Evolutionary conservation across 306 rosid species (phyloP).

Genomic region (Lathyrus sativus): DNA sequence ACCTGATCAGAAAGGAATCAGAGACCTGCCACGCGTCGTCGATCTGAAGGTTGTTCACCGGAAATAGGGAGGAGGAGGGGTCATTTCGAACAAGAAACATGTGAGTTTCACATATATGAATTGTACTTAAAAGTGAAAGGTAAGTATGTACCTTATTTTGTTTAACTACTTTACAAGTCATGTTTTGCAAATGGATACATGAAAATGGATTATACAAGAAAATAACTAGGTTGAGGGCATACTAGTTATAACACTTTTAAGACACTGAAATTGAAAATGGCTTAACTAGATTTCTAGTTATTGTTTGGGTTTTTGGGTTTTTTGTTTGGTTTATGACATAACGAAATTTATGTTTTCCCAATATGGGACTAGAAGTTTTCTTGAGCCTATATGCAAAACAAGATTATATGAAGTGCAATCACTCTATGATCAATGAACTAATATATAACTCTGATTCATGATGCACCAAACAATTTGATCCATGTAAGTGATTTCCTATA

Average conservation of each 20-base stretch:
- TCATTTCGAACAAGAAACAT: conserved; percentile 84
- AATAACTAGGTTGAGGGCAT: conserved; percentile 61
- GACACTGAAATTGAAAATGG: neutral
- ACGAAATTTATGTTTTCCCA: neutral
- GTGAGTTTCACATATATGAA: conserved; percentile 72
- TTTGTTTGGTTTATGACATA: neutral
- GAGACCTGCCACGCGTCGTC: too few relatives aligned
- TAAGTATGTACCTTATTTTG: conserved; percentile 11
- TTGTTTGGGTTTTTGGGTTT: neutral
- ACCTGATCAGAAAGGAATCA: too few relatives aligned
- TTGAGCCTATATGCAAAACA: too few relatives aligned
- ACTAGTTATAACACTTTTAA: conserved; percentile 12
- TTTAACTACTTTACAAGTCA: neutral
- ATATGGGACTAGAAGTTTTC: neutral
- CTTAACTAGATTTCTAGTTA: neutral
- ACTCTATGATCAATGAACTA: too few relatives aligned
- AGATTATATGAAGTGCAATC: too few relatives aligned
- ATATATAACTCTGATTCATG: too few relatives aligned
- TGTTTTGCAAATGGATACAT: conserved; percentile 45
- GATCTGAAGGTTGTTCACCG: too few relatives aligned
- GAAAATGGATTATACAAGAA: conserved; percentile 69
- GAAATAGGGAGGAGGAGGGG: too few relatives aligned
- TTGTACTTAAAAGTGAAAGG: conserved; percentile 74
- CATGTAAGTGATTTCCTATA: too few relatives aligned
- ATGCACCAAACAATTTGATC: too few relatives aligned